Conservation (phyloP, 1,284 basidiomycete species). For the Cryptococcus sp. region DNA sequence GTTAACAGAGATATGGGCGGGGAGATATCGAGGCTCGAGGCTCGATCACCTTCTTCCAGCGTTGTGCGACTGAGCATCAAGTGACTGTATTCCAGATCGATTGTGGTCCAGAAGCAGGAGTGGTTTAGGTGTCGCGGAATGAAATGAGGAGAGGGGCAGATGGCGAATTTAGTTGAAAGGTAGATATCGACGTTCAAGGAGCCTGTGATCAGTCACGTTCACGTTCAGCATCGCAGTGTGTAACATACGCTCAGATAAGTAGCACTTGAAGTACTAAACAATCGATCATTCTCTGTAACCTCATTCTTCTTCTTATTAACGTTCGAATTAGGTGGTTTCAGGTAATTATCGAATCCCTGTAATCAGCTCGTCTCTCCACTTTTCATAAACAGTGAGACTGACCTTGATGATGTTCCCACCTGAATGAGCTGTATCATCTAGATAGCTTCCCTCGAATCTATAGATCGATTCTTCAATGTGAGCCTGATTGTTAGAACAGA, state of each 20-base stretch:
- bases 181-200: neutral
- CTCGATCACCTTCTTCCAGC: too few species aligned
- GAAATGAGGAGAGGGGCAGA: neutral
- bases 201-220: neutral
- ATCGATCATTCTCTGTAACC: slow-evolving; percentile 44
- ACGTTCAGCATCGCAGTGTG: neutral
- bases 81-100: too few species aligned
- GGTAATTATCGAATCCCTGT: slow-evolving; percentile 51
- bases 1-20: too few species aligned
- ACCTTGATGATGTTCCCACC: slow-evolving; percentile 51
- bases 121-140: too few species aligned
- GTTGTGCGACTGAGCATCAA: too few species aligned
- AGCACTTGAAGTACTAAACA: slow-evolving; percentile 48
- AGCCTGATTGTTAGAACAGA: slow-evolving; percentile 32
- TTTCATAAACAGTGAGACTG: slow-evolving; percentile 1
- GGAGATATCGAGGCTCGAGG: too few species aligned
- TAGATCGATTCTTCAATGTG: slow-evolving; percentile 50
- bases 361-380: neutral
- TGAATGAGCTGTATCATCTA: slow-evolving; percentile 46
- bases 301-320: slow-evolving; percentile 45
- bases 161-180: neutral
- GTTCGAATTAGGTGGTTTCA: slow-evolving; percentile 45
- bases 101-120: too few species aligned
- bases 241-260: slow-evolving; percentile 46
- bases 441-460: slow-evolving; percentile 52